Evolutionary conservation across 1,284 basidiomycete genomes (phyloP).

Genomic region (Heliocybe sulcata): DNA sequence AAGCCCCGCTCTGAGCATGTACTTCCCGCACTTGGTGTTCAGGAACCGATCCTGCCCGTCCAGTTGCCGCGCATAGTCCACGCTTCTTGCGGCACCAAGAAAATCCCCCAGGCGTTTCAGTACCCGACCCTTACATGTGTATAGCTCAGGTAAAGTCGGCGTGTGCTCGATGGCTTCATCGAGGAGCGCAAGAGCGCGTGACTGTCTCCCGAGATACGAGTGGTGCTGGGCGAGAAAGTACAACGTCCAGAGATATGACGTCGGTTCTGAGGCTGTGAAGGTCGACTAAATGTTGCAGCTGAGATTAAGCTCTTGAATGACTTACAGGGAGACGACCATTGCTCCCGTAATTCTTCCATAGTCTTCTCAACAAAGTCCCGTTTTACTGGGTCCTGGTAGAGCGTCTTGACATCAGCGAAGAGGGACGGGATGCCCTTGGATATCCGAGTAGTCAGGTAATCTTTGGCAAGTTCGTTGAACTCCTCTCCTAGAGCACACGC

Average conservation of each 20-base stretch:
- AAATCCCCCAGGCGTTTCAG: constrained; percentile 86
- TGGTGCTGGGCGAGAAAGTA: constrained; percentile 95
- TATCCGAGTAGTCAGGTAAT: constrained; percentile 71
- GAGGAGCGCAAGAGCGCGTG: constrained; percentile 62
- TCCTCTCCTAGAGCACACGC: constrained; percentile 32
- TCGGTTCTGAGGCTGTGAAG: constrained; percentile 51
- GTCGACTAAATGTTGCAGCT: constrained; percentile 14
- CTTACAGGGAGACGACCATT: constrained; percentile 15
- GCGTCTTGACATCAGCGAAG: constrained; percentile 87
- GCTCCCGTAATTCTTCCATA: constrained; percentile 45
- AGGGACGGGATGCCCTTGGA: constrained; percentile 90
- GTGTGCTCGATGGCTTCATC: constrained; percentile 75
- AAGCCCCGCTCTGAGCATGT: constrained; percentile 78
- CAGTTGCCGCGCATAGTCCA: constrained; percentile 80
- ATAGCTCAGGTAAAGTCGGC: constrained; percentile 90
- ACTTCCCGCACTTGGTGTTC: constrained; percentile 94
- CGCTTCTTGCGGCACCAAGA: constrained; percentile 64
- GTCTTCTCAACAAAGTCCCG: constrained; percentile 67
- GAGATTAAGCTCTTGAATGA: constrained; percentile 14
- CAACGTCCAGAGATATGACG: constrained; percentile 89
- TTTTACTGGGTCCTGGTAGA: constrained; percentile 69
- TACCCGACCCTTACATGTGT: constrained; percentile 79
- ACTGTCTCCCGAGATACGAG: constrained; percentile 52
- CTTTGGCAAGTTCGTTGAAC: constrained; percentile 62
- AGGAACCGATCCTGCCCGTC: constrained; percentile 96